Conservation (phyloP, 495 filamentous ascomycete species). For the Staphylotrichum tortipilum region DNA sequence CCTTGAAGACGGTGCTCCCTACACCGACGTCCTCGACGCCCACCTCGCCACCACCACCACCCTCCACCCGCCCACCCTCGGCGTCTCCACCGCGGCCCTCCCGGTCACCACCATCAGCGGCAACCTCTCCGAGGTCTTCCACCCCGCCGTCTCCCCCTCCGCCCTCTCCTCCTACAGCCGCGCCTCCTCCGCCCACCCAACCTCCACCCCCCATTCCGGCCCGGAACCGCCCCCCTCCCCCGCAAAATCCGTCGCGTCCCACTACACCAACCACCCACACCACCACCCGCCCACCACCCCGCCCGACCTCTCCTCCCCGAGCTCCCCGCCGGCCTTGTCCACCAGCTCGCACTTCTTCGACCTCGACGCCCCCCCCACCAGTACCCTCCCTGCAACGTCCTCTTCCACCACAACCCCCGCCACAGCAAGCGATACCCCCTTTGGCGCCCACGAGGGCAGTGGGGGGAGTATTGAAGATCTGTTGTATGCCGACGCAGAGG, state of each 20-base stretch:
- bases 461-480: too few species aligned
- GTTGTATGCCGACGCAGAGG: too few species aligned
- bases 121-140: conserved; percentile 26
- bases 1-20: too few species aligned
- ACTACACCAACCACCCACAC: conserved; percentile 21
- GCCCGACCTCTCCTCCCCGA: conserved; percentile 34
- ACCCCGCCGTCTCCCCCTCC: conserved; percentile 21
- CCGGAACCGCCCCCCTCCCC: conserved; percentile 31
- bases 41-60: conserved; percentile 21
- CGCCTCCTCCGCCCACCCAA: conserved; percentile 1
- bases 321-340: conserved; percentile 31
- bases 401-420: too few species aligned
- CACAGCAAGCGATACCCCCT: too few species aligned
- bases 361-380: conserved; percentile 14
- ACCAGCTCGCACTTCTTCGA: conserved; percentile 34
- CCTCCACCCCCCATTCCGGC: conserved; percentile 1
- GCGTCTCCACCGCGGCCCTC: conserved; percentile 34
- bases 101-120: conserved; percentile 18
- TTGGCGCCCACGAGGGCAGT: too few species aligned
- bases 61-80: conserved; percentile 33
- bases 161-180: conserved; percentile 26
- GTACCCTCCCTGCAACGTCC: conserved; percentile 21
- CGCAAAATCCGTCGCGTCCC: conserved; percentile 33
- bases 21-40: too few species aligned
- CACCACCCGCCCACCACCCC: conserved; percentile 21